Evolutionary conservation across 2,329 filamentous ascomycete genomes (phyloP).

Genomic region (Rosellinia necatrix): DNA sequence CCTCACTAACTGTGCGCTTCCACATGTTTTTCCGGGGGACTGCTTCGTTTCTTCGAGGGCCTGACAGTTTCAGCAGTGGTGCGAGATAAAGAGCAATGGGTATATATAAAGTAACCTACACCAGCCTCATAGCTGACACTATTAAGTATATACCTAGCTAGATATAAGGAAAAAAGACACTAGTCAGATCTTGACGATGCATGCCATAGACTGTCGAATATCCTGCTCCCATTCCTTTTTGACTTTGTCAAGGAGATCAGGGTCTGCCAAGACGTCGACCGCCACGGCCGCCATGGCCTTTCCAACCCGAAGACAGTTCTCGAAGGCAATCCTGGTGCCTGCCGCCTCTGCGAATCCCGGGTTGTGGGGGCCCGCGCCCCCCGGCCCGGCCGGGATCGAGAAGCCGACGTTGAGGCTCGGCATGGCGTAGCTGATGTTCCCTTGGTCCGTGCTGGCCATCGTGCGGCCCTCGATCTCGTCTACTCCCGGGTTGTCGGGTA

Average conservation of each 20-base stretch:
- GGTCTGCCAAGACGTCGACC: constrained; percentile 50
- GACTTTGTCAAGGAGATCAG: constrained; percentile 48
- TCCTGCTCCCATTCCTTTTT: constrained; percentile 47
- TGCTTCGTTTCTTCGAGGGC: no score
- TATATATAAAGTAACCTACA: no score
- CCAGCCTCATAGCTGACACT: no score
- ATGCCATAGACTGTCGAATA: constrained; percentile 17
- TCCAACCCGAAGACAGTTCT: constrained; percentile 50
- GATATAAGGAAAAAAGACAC: not conserved
- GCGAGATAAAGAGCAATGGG: no score
- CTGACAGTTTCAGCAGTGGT: no score
- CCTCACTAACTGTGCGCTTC: no score
- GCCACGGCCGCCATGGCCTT: constrained; percentile 55
- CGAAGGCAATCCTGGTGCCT: constrained; percentile 53
- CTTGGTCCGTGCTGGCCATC: constrained; percentile 64
- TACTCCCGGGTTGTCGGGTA: constrained; percentile 44
- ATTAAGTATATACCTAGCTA: no score
- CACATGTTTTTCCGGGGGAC: no score
- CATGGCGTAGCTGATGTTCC: constrained; percentile 61
- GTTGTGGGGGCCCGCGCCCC: constrained; percentile 55
- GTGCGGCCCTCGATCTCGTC: constrained; percentile 49
- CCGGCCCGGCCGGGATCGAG: constrained; percentile 52
- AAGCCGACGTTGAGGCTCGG: constrained; percentile 60
- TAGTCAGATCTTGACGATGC: not conserved
- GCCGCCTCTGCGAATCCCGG: constrained; percentile 56